Conservation (phyloP, 2,329 filamentous ascomycete species). For the Cytospora paraplurivora region DNA sequence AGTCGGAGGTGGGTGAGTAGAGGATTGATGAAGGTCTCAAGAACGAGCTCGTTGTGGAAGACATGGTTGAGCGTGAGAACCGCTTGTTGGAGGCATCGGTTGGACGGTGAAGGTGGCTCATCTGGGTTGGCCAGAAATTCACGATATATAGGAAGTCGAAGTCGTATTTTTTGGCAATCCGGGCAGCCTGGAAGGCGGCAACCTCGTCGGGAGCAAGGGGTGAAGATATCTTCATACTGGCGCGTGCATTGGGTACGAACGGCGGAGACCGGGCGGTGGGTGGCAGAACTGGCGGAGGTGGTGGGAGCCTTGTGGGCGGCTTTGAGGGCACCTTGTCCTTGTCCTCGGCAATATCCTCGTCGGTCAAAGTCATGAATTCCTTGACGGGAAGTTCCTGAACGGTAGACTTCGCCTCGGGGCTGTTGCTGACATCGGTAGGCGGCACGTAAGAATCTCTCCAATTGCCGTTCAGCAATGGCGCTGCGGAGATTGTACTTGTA, state of each 20-base stretch:
- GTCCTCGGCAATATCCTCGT: constrained; percentile 60
- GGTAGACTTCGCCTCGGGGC: constrained; percentile 39
- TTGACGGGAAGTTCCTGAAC: constrained; percentile 55
- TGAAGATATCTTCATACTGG: constrained; percentile 40
- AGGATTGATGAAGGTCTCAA: constrained; percentile 21
- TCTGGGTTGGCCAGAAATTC: constrained; percentile 55
- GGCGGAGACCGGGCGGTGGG: constrained; percentile 36
- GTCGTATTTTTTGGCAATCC: constrained; percentile 57
- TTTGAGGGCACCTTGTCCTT: constrained; percentile 27
- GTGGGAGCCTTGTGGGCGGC: constrained; percentile 27
- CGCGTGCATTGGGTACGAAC: constrained; percentile 37
- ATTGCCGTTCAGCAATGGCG: constrained; percentile 26
- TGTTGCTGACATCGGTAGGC: constrained; percentile 31
- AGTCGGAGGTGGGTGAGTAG: constrained; percentile 22
- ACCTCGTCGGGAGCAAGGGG: constrained; percentile 48
- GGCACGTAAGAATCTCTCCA: constrained; percentile 27
- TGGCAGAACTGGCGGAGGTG: constrained; percentile 19
- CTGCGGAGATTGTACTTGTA: constrained; percentile 13
- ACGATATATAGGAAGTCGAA: constrained; percentile 63
- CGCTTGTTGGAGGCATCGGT: constrained; percentile 13
- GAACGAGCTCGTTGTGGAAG: constrained; percentile 15
- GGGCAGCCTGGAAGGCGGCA: constrained; percentile 56
- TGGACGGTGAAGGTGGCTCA: constrained; percentile 31
- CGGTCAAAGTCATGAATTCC: constrained; percentile 57
- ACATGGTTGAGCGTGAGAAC: neutral